These are phyloP conservation scores for Penicillium paneum DNA, from an alignment of 2,329 filamentous ascomycete species.

Conservation along the genomic window DNA sequence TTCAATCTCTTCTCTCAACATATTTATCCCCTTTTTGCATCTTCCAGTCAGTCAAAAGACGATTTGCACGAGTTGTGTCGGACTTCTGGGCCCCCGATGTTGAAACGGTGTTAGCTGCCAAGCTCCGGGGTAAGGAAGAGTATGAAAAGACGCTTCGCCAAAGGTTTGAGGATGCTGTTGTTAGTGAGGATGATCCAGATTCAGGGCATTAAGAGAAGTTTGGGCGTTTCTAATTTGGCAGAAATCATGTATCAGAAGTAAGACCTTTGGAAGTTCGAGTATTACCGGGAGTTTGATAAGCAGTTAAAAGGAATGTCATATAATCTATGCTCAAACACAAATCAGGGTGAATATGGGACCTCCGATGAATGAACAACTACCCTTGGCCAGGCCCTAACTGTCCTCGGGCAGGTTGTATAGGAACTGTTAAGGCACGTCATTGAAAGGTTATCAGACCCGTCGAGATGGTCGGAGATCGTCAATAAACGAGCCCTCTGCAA, in stretches of 20 bases:
- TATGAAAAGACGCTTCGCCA: conserved; percentile 15
- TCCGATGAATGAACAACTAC: background rate
- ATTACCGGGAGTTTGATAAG: background rate
- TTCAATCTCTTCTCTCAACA: conserved; percentile 25
- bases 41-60: background rate
- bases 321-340: background rate
- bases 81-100: conserved; percentile 16
- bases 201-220: background rate
- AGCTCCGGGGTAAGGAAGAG: conserved; percentile 17
- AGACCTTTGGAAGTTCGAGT: too few relatives aligned
- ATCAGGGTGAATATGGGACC: background rate
- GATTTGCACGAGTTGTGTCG: conserved; percentile 14
- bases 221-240: background rate
- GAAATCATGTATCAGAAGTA: background rate
- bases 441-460: background rate
- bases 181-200: background rate
- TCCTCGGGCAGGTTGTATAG: background rate
- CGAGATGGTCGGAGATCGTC: background rate
- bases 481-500: background rate
- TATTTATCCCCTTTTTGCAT: conserved; percentile 21
- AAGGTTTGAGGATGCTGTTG: conserved; percentile 11
- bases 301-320: background rate
- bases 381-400: background rate
- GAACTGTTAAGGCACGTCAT: background rate
- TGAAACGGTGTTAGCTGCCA: conserved; percentile 10